Evolutionary conservation across 495 filamentous ascomycete species (phyloP), one percentile per base, ranked within the genome.

Genomic region (Trichoderma reesei): DNA sequence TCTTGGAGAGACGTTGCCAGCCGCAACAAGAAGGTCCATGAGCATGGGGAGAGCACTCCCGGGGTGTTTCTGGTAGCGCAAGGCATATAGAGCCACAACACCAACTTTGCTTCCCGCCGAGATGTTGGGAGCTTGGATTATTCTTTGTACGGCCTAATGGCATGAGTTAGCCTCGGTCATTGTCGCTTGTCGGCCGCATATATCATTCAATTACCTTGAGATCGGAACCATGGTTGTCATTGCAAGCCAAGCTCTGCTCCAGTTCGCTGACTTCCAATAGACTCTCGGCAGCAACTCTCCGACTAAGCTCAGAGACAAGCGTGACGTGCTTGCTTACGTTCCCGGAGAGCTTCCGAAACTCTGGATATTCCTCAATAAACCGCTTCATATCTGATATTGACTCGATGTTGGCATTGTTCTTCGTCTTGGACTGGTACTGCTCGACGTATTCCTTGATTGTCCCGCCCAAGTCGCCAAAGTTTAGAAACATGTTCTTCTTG

Each of bases 401-500:
- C 68, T 98, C 94, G 67, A 98, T 95, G 70, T 96, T 92, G 73
- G 88, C 89, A 68, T 86, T 96, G 67, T 84, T 94, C 70, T 96
- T 89, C 11, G 91, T 96, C 73, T 96, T 96, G 36, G 87, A 90
- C 69, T 97, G 94, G 72, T 96, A 98, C 67, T 97, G 94, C 72
- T 95, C 91, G 65, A 98, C 94, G 73, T 98, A 98, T 65, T 97
- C 92, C 72, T 98, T 98, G 73, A 97, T 97, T 71, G 96, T 98
- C 62, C 94, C 90, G 26, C 94, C 94, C 20, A 98, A 83, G 67
- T 98, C 94, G 48, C 94, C 94, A 73, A 98, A 98, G 70, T 98
- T 98, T 69, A 96, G 86, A 70, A 92, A 98, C 95, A 98, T 98
- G 73, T 98, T 98, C 78, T 96, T 97, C 76, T 97, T 96, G 78